Evolutionary conservation across 2,329 filamentous ascomycete genomes (phyloP), one percentile per base, ranked within the genome.

Genomic region (Xylariaceae sp.): DNA sequence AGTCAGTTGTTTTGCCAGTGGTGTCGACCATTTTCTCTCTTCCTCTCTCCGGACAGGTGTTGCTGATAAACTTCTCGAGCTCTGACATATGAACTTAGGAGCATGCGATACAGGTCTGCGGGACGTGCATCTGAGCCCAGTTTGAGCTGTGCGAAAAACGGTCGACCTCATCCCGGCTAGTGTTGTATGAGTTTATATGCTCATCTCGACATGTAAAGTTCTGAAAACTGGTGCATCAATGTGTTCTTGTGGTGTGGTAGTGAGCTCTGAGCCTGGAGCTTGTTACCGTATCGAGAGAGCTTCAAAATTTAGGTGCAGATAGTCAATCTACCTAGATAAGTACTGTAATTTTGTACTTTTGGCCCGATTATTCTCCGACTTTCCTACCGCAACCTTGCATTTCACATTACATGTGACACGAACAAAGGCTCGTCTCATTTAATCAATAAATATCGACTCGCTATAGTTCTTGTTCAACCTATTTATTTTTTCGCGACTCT

Each of bases 11-110:
- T 95, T 94, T 6, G 94, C 93, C 60, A 99, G 77, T 12, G 94
- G 93, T 3, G 94, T 99, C 2, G 93, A 96, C 92, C 93, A 97
- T 79, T 90, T 78, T 61, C 89, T 82, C 53, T 78, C 76, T 6
- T 74, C 73, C 6, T 70, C 65, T 48, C 58, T 53, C n/a, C 50
- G 70, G 45, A 33, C 61, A 4, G 65, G 62, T 1, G 71, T 73
- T 26, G 64, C 52, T 4, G 70, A 69, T 17, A 75, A 69, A 53
- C 53, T 53, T 28, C 69, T 45, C 23, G 41, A 69, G 52, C 60
- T 59, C 12, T 60, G 64, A 24, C 37, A 60, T 52, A 40, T 34
- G 47, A 66, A 26, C 46, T 50, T 64, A 3, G 45, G 50, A 46
- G 34, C 53, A 41, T 60, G 58, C 52, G 58, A 55, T 48, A 34